These are phyloP conservation scores for Populus pruinosa DNA, from an alignment of 345 rosid species.

Conservation along the genomic window DNA sequence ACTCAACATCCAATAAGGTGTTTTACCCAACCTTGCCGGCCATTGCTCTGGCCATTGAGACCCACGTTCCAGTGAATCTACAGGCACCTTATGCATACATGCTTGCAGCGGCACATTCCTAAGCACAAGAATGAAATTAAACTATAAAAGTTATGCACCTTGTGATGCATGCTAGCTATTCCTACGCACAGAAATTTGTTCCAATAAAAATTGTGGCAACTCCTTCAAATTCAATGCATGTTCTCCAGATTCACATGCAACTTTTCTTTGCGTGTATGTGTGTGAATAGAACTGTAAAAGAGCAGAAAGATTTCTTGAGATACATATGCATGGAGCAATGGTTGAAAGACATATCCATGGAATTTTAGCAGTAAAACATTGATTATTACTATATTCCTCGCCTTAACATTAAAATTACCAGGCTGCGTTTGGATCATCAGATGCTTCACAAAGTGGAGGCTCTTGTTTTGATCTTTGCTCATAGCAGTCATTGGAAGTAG, in stretches of 20 bases:
- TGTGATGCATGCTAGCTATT: not conserved
- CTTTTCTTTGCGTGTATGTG: not conserved
- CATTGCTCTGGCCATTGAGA: conserved; percentile 93
- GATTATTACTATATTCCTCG: not conserved
- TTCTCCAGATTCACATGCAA: conserved; percentile 2
- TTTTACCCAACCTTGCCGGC: conserved; percentile 77
- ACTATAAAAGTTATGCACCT: not conserved
- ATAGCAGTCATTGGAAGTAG: conserved; percentile 77
- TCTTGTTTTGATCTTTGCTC: conserved; percentile 56
- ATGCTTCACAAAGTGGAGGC: conserved; percentile 69
- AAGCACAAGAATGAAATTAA: conserved; percentile 16
- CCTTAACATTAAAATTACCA: conserved; percentile 42
- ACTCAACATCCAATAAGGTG: conserved; percentile 83
- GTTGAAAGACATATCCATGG: not conserved
- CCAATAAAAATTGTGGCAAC: not conserved
- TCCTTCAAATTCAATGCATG: not conserved
- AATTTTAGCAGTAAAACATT: not conserved
- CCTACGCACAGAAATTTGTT: not conserved
- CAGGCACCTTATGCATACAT: conserved; percentile 84
- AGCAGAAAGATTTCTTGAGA: not conserved
- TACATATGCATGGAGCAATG: not conserved
- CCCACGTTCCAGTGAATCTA: conserved; percentile 59
- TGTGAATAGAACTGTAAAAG: not conserved
- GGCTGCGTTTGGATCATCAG: conserved; percentile 94
- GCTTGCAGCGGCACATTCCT: conserved; percentile 90